Base-by-base conservation (phyloP, 176 grass and related monocot genomes). In the Chloris gayana region DNA sequence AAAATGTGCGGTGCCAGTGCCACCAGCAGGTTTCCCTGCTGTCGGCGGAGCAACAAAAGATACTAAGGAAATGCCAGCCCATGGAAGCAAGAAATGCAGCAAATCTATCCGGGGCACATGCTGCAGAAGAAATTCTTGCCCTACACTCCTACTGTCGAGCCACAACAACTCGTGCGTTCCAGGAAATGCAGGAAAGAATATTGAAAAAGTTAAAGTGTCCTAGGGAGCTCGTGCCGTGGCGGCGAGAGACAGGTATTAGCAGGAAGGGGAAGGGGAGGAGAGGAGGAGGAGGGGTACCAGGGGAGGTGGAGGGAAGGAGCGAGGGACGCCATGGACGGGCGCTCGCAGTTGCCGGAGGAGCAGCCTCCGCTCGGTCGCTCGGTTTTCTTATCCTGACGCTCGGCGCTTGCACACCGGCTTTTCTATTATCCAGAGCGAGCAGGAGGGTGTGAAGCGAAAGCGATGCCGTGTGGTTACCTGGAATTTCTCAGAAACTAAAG, bases 301-400 rank as follows among this genome's bases (percentile, higher is more conserved):
- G 88, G 75, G 15, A 77, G 80, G 35, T 90, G 84, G 64, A 87
- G 80, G 64, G 88, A 90, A 74, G 88, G 75, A 35, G 69, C 83
- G 64, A 90, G 84, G 75, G 84, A 87, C 64, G 88, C 84, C 88
- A 90, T 90, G 80, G 75, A 25, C 78, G 66, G 71, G 58, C 67
- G 39, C 75, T 88, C 80, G 68, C 29, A 46, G 74, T 29, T 29
- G 71, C 77, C 50, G 77, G 51, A 61, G 78, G 39, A 58, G 19
- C 77, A 33, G 79, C 73, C 80, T 77, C 73, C 80, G 66, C 67
- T 81, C 51, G n/a, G 72, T 77, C 27, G 70, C 45, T 47, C 76
- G 19, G 32, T 33, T 77, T 71, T 64, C 85, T 87, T 87, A 87
- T 87, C 85, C 49, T 65, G 24, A 67, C 7, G 34, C 46, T 30